Evolutionary conservation across 2,329 filamentous ascomycete genomes (phyloP).

Genomic region (Pseudogymnoascus sp.): DNA sequence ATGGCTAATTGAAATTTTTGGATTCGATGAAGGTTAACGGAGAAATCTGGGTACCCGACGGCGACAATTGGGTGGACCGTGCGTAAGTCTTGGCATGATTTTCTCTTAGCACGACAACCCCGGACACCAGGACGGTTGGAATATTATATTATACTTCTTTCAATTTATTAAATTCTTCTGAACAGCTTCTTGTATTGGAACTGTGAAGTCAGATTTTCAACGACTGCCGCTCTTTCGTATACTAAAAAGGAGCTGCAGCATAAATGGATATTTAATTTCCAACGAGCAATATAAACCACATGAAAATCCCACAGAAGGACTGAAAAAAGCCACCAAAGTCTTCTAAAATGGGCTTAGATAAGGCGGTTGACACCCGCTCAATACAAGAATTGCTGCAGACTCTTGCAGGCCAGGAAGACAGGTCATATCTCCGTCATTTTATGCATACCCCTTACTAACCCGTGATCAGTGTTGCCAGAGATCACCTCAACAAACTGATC

Average conservation of each 20-base stretch:
- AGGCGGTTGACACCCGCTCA: conserved; percentile 5
- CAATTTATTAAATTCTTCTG: background rate
- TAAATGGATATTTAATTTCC: conserved; percentile 6
- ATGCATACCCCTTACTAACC: conserved; percentile 1
- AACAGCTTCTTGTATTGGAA: background rate
- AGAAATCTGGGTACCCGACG: conserved; percentile 8
- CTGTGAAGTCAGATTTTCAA: background rate
- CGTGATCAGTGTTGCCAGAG: conserved; percentile 13
- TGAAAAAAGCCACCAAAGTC: background rate
- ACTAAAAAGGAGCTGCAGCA: background rate
- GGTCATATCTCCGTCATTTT: background rate
- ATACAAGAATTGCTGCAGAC: background rate
- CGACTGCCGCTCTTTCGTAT: background rate
- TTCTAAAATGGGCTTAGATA: conserved; percentile 1
- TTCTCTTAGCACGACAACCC: conserved; percentile 5
- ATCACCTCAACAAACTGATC: conserved; percentile 19
- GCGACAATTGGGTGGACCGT: background rate
- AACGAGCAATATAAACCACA: background rate
- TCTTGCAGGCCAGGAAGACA: background rate
- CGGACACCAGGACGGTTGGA: background rate
- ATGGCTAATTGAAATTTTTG: conserved; percentile 18
- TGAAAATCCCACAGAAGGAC: conserved; percentile 1
- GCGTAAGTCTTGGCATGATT: background rate
- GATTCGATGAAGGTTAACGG: background rate
- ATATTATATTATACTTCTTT: conserved; percentile 1